Percentiles rank a stretch among this genome's conserved stretches.
These are phyloP conservation scores for Oenanthe sinensis DNA, from an alignment of 129 eudicot species.

Conservation along the genomic window DNA sequence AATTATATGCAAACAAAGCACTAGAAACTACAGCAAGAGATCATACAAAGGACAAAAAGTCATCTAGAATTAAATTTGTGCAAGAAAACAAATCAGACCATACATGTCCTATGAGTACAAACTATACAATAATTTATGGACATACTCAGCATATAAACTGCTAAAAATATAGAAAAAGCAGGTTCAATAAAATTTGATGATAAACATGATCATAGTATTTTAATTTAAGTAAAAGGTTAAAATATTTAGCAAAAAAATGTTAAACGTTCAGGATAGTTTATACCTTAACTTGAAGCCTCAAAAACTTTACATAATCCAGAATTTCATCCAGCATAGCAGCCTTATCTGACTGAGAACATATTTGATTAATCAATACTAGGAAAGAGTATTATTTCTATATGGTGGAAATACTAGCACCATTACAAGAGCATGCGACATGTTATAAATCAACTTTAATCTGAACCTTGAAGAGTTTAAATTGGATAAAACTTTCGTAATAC, in stretches of 20 bases:
- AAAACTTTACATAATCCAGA: constrained; percentile 87
- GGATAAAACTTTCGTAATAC: neutral
- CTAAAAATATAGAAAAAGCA: neutral
- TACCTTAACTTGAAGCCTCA: constrained; percentile 97
- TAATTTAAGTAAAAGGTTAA: neutral
- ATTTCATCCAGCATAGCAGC: constrained; percentile 98
- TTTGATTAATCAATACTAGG: neutral
- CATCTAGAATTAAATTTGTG: neutral
- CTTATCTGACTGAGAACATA: constrained; percentile 66
- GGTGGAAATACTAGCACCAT: neutral
- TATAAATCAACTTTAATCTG: neutral
- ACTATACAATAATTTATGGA: neutral
- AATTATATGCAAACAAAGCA: neutral
- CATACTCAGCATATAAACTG: neutral
- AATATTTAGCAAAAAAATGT: no score
- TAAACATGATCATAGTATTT: neutral
- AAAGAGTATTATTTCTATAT: neutral
- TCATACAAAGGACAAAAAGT: neutral
- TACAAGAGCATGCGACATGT: neutral
- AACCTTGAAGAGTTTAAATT: neutral
- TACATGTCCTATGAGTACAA: neutral
- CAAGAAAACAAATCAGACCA: neutral
- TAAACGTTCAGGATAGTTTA: neutral
- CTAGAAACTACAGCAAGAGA: neutral
- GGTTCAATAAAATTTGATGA: neutral